These are phyloP conservation scores for Chaetoceros tenuissimus DNA, from an alignment of 108 stramenopile species.

Conservation along the genomic window DNA sequence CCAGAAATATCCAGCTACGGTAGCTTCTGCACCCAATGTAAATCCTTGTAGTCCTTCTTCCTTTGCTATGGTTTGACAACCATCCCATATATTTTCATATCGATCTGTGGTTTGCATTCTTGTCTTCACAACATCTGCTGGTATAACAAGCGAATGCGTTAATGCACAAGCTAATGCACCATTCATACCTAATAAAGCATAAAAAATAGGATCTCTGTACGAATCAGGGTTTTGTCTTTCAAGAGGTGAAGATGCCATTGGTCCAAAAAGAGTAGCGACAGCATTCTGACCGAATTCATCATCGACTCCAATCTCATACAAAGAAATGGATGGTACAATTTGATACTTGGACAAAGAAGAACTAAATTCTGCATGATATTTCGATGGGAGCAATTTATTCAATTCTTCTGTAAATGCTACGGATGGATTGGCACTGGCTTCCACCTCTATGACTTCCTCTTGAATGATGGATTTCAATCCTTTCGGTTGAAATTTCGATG, in stretches of 20 bases:
- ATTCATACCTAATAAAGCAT: slow-evolving; percentile 68
- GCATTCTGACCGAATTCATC: slow-evolving; percentile 42
- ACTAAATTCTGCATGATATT: slow-evolving; percentile 17
- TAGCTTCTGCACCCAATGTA: slow-evolving; percentile 80
- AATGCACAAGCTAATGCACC: slow-evolving; percentile 86
- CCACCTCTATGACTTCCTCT: too few species aligned
- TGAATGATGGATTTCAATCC: slow-evolving; percentile 4
- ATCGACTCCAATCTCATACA: slow-evolving; percentile 39
- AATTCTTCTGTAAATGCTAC: slow-evolving; percentile 16
- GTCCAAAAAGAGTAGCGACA: slow-evolving; percentile 56
- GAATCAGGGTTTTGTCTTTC: slow-evolving; percentile 37
- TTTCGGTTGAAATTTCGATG: slow-evolving; percentile 57
- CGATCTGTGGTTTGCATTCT: slow-evolving; percentile 66
- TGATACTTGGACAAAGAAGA: slow-evolving; percentile 14
- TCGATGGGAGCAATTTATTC: slow-evolving; percentile 25
- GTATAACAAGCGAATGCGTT: slow-evolving; percentile 85
- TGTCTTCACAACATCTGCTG: slow-evolving; percentile 89
- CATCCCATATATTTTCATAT: slow-evolving; percentile 31
- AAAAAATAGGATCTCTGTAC: slow-evolving; percentile 31
- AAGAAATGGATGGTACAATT: slow-evolving; percentile 32
- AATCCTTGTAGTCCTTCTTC: slow-evolving; percentile 69
- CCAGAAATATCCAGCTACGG: slow-evolving; percentile 87
- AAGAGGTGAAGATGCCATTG: slow-evolving; percentile 40
- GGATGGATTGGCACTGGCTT: not conserved
- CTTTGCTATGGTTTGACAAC: slow-evolving; percentile 40